These are phyloP conservation scores for Furcasterigmium sp. DNA, from an alignment of 2,329 filamentous ascomycete genomes.

Conservation along the genomic window DNA sequence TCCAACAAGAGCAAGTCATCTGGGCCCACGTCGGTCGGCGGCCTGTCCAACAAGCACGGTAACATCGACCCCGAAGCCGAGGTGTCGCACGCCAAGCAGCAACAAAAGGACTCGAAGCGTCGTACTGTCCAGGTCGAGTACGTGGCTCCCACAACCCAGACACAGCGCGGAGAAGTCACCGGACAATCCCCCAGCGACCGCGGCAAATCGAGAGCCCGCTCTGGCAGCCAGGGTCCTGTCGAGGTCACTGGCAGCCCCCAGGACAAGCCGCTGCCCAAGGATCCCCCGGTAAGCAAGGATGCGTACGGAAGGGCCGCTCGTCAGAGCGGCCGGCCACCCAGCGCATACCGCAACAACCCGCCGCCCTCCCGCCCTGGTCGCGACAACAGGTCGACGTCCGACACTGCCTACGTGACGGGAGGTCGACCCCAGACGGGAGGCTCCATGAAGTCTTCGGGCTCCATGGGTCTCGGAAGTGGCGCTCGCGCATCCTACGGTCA, in stretches of 20 bases:
- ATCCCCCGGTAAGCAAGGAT: conserved; percentile 45
- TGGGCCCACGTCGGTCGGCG: conserved; percentile 46
- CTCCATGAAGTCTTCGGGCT: conserved; percentile 64
- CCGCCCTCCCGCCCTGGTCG: conserved; percentile 39
- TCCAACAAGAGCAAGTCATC: conserved; percentile 59
- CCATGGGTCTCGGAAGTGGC: conserved; percentile 53
- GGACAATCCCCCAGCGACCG: conserved; percentile 9
- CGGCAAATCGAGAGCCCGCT: conserved; percentile 34
- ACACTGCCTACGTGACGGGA: conserved; percentile 44
- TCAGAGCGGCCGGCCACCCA: conserved; percentile 37
- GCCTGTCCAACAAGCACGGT: conserved; percentile 67
- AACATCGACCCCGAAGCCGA: conserved; percentile 66
- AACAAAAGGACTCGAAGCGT: conserved; percentile 82
- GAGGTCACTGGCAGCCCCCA: conserved; percentile 30
- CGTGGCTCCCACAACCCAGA: conserved; percentile 84
- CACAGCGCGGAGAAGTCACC: conserved; percentile 57
- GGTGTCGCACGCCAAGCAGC: conserved; percentile 43
- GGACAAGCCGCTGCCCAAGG: conserved; percentile 57
- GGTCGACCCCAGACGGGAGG: conserved; percentile 74
- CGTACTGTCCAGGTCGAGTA: conserved; percentile 97
- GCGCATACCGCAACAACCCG: conserved; percentile 35
- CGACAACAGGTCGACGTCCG: conserved; percentile 49
- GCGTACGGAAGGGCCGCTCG: conserved; percentile 29
- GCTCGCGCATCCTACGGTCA: conserved; percentile 76
- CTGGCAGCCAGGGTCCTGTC: conserved; percentile 48